Evolutionary conservation across 225 moss, liverwort and hornwort genomes (phyloP).

Genomic region (Takakia lepidozioides): DNA sequence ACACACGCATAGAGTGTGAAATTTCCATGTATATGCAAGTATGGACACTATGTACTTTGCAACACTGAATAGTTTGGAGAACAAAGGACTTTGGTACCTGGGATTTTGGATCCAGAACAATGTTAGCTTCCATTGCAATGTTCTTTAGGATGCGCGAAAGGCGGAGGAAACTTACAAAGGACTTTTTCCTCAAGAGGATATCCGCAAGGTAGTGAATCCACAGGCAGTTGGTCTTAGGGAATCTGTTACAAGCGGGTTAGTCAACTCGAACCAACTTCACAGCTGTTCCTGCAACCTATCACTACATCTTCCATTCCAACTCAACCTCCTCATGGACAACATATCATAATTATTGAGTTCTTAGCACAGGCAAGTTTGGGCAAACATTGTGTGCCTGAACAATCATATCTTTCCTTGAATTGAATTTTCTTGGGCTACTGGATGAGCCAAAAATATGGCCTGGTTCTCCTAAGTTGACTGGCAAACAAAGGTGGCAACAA

Average conservation of each 20-base stretch:
- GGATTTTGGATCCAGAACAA: not conserved
- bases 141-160: not conserved
- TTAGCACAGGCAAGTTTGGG: no score
- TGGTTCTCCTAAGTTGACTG: not conserved
- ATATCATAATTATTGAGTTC: no score
- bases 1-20: no score
- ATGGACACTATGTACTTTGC: no score
- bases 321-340: not conserved
- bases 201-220: conserved; percentile 92
- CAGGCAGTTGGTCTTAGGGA: conserved; percentile 79
- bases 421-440: not conserved
- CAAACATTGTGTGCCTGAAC: no score
- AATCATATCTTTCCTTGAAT: not conserved
- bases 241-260: conserved; percentile 50
- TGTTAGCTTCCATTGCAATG: not conserved
- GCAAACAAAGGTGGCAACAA: no score
- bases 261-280: no score
- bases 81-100: not conserved
- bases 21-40: no score
- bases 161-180: conserved; percentile 52
- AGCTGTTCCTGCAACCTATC: conserved; percentile 12
- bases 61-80: no score
- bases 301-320: not conserved
- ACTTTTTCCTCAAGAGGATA: conserved; percentile 67
- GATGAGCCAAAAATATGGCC: not conserved